Evolutionary conservation across 352 stramenopile species (phyloP), one percentile per base, ranked within the genome.

Genomic region (Pythium phragmiticola): DNA sequence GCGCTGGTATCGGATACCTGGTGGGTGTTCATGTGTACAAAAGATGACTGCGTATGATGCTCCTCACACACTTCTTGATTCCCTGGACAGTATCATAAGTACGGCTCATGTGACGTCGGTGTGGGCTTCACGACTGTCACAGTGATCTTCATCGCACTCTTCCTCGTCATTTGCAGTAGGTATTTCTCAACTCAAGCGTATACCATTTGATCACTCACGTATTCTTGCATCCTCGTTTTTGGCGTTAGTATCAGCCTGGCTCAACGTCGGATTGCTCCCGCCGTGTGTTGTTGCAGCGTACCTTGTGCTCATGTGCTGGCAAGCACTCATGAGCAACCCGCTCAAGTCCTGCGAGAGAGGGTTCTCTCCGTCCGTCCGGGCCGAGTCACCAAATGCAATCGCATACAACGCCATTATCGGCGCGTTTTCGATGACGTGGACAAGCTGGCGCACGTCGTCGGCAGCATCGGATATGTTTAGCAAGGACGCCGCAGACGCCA

Each of bases 81-180:
- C 1, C 37, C 11, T n/a, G 33, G 8, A 5, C 64, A 98, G 74
- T 98, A 97, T 70, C 63, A 89, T 60, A 84, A 85, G 48, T 99
- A 97, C 72, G 73, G 72, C 4, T 80, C 80, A n/a, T 98, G 93
- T 63, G 37, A 58, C 4, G 57, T 81, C 0, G 88, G 86, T 0
- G 57, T 92, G 14, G 87, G 85, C 6, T 96, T 96, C 67, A 94
- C 82, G 39, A 89, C 90, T 1, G 74, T 98, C 26, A 98, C 93
- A 6, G 70, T 97, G n/a, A 72, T 96, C 23, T 68, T 88, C 13
- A 75, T 65, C 21, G 55, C 88, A 3, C 6, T 97, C 16, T 49
- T 88, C 72, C 56, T 94, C 85, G 73, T 68, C 75, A 33, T 87
- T 48, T 75, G 90, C 63, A 60, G 89, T 96, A 66, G 59, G 64